A percentile compares a stretch with the other conserved stretches of the same genome.
Conservation (phyloP, 2,329 filamentous ascomycete species). For the Fusarium annulatum region DNA sequence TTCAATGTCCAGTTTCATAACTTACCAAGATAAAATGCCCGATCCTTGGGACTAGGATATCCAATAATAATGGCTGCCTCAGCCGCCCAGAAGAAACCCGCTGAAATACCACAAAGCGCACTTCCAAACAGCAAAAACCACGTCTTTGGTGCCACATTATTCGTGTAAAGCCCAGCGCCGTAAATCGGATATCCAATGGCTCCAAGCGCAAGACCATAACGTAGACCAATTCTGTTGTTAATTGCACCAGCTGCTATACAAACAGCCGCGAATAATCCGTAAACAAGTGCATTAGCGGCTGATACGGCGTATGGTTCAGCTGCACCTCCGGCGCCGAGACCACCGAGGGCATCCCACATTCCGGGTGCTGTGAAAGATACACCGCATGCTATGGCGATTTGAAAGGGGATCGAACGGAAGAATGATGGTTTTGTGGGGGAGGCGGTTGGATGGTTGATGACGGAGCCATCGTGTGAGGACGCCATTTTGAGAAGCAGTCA, state of each 20-base stretch:
- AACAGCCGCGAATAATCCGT: slow-evolving; percentile 12
- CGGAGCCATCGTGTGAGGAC: slow-evolving; percentile 7
- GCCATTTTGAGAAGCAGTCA: not conserved
- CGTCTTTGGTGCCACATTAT: slow-evolving; percentile 40
- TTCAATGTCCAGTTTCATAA: rapidly evolving
- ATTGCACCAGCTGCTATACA: slow-evolving; percentile 22
- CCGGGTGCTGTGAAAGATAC: slow-evolving; percentile 42
- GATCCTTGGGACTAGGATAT: slow-evolving; percentile 17
- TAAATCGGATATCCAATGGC: slow-evolving; percentile 18
- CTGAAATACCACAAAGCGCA: slow-evolving; percentile 56
- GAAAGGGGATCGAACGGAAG: slow-evolving; percentile 34
- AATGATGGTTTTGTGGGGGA: not conserved
- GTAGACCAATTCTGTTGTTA: not conserved
- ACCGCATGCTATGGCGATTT: slow-evolving; percentile 32
- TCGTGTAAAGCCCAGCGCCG: slow-evolving; percentile 18
- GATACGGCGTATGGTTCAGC: slow-evolving; percentile 66
- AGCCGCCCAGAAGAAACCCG: slow-evolving; percentile 51
- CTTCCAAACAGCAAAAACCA: slow-evolving; percentile 30
- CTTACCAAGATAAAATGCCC: slow-evolving; percentile 20
- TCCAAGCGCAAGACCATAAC: slow-evolving; percentile 6
- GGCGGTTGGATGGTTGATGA: not conserved
- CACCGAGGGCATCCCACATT: slow-evolving; percentile 44
- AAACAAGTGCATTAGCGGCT: slow-evolving; percentile 10
- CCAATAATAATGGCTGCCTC: slow-evolving; percentile 54
- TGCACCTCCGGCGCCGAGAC: slow-evolving; percentile 57